These are phyloP conservation scores for Coemansia sp. DNA, from an alignment of 192 early-diverging fungal species.

Conservation along the genomic window DNA sequence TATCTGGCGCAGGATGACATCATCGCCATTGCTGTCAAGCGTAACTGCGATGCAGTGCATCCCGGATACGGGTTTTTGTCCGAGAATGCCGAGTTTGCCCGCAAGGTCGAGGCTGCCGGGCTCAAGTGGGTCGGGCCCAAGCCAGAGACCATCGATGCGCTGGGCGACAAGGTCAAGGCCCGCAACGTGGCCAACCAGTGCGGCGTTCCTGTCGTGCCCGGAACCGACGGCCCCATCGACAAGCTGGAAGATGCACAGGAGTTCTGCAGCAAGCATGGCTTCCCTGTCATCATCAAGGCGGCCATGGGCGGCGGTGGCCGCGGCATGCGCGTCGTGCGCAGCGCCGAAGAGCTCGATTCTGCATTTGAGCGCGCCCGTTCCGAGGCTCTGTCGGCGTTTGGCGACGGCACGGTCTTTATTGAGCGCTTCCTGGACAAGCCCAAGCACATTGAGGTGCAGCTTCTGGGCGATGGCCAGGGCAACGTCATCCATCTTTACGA, in stretches of 20 bases:
- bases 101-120: slow-evolving; percentile 82
- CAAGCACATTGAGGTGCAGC: slow-evolving; percentile 96
- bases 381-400: slow-evolving; percentile 91
- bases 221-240: slow-evolving; percentile 83
- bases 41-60: slow-evolving; percentile 84
- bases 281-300: slow-evolving; percentile 96
- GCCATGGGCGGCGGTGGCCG: slow-evolving; percentile 95
- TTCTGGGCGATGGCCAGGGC: slow-evolving; percentile 81
- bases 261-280: slow-evolving; percentile 80
- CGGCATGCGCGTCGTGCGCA: slow-evolving; percentile 93
- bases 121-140: slow-evolving; percentile 90
- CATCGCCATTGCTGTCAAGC: slow-evolving; percentile 77
- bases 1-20: slow-evolving; percentile 95
- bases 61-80: slow-evolving; percentile 96
- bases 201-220: slow-evolving; percentile 88
- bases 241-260: slow-evolving; percentile 60
- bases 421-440: slow-evolving; percentile 91
- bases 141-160: slow-evolving; percentile 77
- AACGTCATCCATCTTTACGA: slow-evolving; percentile 90
- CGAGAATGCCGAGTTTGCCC: slow-evolving; percentile 91
- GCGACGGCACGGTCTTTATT: slow-evolving; percentile 93
- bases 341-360: slow-evolving; percentile 64
- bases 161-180: slow-evolving; percentile 96
- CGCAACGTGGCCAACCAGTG: slow-evolving; percentile 74
- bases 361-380: slow-evolving; percentile 81